Base-by-base conservation (phyloP, 805 yeast species). In the Zygoascus biomembranicola region DNA sequence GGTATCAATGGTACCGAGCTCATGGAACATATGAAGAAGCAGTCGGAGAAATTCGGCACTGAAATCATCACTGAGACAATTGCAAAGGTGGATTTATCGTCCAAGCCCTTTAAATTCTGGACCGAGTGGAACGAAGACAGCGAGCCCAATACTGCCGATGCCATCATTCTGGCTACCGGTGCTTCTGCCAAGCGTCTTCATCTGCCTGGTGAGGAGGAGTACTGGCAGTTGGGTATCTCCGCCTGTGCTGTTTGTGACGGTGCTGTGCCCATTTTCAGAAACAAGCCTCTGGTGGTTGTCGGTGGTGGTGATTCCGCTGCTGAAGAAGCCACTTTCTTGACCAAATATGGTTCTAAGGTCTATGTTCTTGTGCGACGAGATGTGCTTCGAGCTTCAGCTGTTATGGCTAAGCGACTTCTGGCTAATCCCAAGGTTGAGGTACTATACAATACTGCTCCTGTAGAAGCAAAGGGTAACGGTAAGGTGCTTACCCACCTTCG, bases 231-330 rank as follows among this genome's bases (percentile, higher is more conserved):
- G 70, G 99, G 99, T 72, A 94, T 94, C 62, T 87, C 96, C 62
- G 99, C 99, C 16, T 94, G 99, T 78, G 99, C 99, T 43, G 99
- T 94, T 58, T 94, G 99, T 76, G 99, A 94, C 70, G 99, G 99
- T 73, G 99, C 99, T 35, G 95, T 94, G 49, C 99, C 99, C 63
- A 90, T 94, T 64, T 94, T 94, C 78, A 87, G 98, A 79, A 87
- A 94, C 78, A 87, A 90, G 74, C 98, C 99, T 42, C 80, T 94
- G 69, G 98, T 97, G 26, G 99, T 94, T 54, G 77, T 94, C 62
- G 99, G 99, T 56, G 99, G 99, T 62, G 99, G 99, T 71, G 99
- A 94, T 73, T 90, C 97, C 61, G 99, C 99, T 18, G 95, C 98
- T 73, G 99, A 94, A 76, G 99, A 94, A 76, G 99, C 99, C 32